phyloP scores from a whole-genome alignment of 2,329 filamentous ascomycete genomes.

The Trichophyton simii region DNA sequence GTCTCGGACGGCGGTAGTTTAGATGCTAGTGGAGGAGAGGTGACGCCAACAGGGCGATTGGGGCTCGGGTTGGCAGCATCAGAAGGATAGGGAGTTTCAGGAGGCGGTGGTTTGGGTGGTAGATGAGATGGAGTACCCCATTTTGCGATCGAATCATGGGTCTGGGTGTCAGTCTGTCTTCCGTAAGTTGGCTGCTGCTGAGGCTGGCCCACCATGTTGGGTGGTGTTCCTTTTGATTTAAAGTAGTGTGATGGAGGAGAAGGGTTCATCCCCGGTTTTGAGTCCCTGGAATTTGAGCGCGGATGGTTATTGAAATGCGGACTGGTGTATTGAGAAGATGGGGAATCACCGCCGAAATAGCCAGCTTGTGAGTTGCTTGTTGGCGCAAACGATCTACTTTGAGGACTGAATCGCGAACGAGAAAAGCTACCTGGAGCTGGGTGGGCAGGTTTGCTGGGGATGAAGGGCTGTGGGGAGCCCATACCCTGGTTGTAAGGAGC shows the following conservation, averaged over 20 bases:
- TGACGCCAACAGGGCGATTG: constrained; percentile 15
- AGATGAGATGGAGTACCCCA: constrained; percentile 40
- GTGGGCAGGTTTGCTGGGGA: constrained; percentile 58
- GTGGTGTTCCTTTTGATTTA: neutral
- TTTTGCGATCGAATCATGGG: constrained; percentile 35
- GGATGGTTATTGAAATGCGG: constrained; percentile 14
- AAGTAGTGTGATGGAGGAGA: neutral
- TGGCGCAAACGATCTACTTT: constrained; percentile 85
- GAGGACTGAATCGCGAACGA: constrained; percentile 80
- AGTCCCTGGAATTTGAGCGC: constrained; percentile 8
- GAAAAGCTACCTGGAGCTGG: constrained; percentile 75
- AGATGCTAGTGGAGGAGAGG: constrained; percentile 9
- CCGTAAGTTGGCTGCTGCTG: neutral
- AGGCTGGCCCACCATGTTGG: neutral
- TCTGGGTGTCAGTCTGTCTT: constrained; percentile 15
- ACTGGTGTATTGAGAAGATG: constrained; percentile 15
- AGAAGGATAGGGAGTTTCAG: constrained; percentile 32
- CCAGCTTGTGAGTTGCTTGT: constrained; percentile 26
- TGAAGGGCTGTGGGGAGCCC: constrained; percentile 48
- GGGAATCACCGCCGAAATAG: constrained; percentile 23
- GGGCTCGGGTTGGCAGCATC: constrained; percentile 22
- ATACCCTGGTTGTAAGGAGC: constrained; percentile 66
- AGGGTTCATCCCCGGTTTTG: neutral
- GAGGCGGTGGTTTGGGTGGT: constrained; percentile 39
- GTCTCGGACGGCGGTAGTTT: constrained; percentile 15